Evolutionary conservation across 768 basidiomycete species (phyloP).

Genomic region (Mrakia frigida): DNA sequence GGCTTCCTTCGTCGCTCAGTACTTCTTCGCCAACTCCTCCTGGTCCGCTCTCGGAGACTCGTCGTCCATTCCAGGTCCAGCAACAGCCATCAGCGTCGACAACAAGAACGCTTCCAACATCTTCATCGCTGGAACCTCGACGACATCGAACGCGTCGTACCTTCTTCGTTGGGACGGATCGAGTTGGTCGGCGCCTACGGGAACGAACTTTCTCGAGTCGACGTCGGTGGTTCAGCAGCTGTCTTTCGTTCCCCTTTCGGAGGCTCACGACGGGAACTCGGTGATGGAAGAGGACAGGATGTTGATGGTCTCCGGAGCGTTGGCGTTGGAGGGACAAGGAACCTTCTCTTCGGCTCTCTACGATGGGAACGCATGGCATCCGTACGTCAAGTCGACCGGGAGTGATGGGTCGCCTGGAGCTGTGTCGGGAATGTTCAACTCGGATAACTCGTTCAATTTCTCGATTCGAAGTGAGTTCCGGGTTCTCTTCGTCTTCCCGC

Average conservation of each 20-base stretch:
- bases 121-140: slow-evolving; percentile 82
- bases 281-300: slow-evolving; percentile 74
- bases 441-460: slow-evolving; percentile 71
- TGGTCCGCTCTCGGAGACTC: slow-evolving; percentile 62
- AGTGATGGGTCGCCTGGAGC: slow-evolving; percentile 63
- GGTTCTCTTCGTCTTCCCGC: slow-evolving; percentile 28
- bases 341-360: slow-evolving; percentile 79
- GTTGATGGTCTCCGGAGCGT: slow-evolving; percentile 76
- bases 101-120: slow-evolving; percentile 72
- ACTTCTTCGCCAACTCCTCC: slow-evolving; percentile 61
- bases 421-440: slow-evolving; percentile 75
- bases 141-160: slow-evolving; percentile 61
- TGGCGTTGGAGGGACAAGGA: slow-evolving; percentile 65
- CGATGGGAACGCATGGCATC: slow-evolving; percentile 74
- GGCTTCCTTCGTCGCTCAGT: slow-evolving; percentile 65
- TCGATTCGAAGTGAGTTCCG: slow-evolving; percentile 57
- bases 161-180: slow-evolving; percentile 78
- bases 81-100: slow-evolving; percentile 82
- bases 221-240: slow-evolving; percentile 69
- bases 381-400: slow-evolving; percentile 69
- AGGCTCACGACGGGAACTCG: slow-evolving; percentile 61
- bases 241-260: slow-evolving; percentile 79
- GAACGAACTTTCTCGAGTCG: slow-evolving; percentile 45
- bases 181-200: slow-evolving; percentile 60
- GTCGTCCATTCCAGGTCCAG: slow-evolving; percentile 70